Conservation (phyloP, 2,329 filamentous ascomycete species). For the Pseudohalonectria lignicola region DNA sequence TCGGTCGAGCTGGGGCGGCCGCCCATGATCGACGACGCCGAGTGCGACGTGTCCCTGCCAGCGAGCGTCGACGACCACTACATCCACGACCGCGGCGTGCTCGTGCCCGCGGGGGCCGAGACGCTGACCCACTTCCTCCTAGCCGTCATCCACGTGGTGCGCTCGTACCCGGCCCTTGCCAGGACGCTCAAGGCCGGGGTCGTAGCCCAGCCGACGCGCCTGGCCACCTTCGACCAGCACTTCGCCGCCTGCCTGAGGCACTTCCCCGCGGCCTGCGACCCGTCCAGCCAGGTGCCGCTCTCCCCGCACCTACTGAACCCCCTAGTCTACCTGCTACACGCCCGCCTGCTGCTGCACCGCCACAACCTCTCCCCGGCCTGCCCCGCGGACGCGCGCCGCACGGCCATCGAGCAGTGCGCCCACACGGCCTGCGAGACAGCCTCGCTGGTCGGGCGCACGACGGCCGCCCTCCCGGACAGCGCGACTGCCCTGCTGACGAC, state of each 20-base stretch:
- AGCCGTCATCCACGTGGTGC: conserved; percentile 70
- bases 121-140: conserved; percentile 61
- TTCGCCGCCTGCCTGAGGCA: conserved; percentile 64
- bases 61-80: conserved; percentile 72
- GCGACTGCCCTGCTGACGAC: conserved; percentile 67
- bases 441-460: conserved; percentile 57
- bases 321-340: conserved; percentile 68
- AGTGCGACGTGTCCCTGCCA: conserved; percentile 77
- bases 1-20: conserved; percentile 74
- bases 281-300: conserved; percentile 53
- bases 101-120: conserved; percentile 37
- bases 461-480: conserved; percentile 47
- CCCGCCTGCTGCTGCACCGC: conserved; percentile 75
- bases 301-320: conserved; percentile 67
- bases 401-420: conserved; percentile 69
- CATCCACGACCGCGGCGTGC: conserved; percentile 47
- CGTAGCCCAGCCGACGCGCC: conserved; percentile 53
- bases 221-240: conserved; percentile 72
- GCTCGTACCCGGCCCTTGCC: conserved; percentile 63
- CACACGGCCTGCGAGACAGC: conserved; percentile 69
- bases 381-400: conserved; percentile 50
- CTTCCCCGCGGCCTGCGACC: conserved; percentile 66
- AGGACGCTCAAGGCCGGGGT: conserved; percentile 58
- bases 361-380: conserved; percentile 75
- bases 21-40: conserved; percentile 72